Evolutionary conservation across 768 basidiomycete genomes (phyloP).

Genomic region (Trametes punicea): DNA sequence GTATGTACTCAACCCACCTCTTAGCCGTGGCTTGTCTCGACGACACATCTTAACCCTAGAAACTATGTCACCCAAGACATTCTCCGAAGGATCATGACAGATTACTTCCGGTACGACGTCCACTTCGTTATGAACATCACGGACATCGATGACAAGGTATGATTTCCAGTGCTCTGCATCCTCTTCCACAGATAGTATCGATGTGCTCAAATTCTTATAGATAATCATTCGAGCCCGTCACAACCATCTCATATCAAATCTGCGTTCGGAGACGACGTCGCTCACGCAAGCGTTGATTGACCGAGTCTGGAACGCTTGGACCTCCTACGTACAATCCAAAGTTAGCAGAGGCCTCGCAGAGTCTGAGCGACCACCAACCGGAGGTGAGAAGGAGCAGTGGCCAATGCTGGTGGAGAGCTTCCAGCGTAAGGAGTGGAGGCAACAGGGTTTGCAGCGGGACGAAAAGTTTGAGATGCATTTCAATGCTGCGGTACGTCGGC

Average conservation of each 20-base stretch:
- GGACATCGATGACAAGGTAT: slow-evolving; percentile 97
- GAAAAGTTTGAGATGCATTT: slow-evolving; percentile 95
- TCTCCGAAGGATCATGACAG: slow-evolving; percentile 81
- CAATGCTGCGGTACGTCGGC: slow-evolving; percentile 55
- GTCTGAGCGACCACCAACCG: slow-evolving; percentile 43
- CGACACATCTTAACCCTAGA: slow-evolving; percentile 38
- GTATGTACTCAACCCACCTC: slow-evolving; percentile 39
- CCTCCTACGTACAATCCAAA: slow-evolving; percentile 55
- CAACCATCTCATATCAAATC: slow-evolving; percentile 64
- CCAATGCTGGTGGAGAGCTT: slow-evolving; percentile 43
- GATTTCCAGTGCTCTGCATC: neutral
- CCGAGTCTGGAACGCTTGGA: slow-evolving; percentile 62
- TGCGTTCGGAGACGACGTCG: slow-evolving; percentile 48
- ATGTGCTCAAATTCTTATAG: too few species aligned
- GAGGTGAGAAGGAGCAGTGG: slow-evolving; percentile 55
- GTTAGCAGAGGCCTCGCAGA: slow-evolving; percentile 63
- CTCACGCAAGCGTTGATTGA: slow-evolving; percentile 59
- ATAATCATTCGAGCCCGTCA: slow-evolving; percentile 92
- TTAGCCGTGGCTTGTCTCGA: neutral
- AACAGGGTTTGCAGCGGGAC: slow-evolving; percentile 68
- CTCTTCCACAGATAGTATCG: neutral
- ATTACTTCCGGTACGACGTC: slow-evolving; percentile 97
- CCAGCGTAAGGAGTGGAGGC: slow-evolving; percentile 59
- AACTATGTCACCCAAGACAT: slow-evolving; percentile 98
- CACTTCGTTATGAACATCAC: slow-evolving; percentile 99